Conservation (phyloP, 495 filamentous ascomycete species). For the Penicillium odoratum region DNA sequence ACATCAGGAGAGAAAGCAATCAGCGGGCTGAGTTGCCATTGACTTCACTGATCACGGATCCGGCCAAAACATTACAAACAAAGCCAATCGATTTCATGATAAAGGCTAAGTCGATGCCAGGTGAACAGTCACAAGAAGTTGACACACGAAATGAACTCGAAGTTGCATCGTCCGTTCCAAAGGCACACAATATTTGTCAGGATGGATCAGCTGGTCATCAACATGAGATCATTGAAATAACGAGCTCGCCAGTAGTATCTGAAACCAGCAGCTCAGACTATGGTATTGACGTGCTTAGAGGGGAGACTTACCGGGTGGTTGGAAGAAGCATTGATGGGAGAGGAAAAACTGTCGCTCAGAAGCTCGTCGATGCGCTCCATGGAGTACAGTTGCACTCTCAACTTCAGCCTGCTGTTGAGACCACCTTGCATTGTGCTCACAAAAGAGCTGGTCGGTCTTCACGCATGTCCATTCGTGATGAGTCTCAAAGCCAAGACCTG, state of each 20-base stretch:
- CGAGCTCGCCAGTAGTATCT: constrained; percentile 8
- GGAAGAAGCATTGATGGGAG: constrained; percentile 18
- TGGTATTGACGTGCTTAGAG: neutral
- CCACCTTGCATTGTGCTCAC: neutral
- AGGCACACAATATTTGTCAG: neutral
- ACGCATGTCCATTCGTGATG: neutral
- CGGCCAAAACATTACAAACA: neutral
- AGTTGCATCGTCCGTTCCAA: neutral
- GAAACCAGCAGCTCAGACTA: neutral
- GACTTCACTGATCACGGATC: neutral
- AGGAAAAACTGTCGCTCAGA: constrained; percentile 29
- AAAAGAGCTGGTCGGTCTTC: neutral
- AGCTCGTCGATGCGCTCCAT: constrained; percentile 29
- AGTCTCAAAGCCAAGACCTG: neutral
- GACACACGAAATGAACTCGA: neutral
- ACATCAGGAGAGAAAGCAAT: neutral
- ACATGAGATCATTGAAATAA: constrained; percentile 10
- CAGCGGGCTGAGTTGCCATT: constrained; percentile 13
- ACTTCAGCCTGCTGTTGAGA: neutral
- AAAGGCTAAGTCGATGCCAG: neutral
- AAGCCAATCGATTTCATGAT: neutral
- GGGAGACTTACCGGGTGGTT: neutral
- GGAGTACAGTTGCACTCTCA: constrained; percentile 4
- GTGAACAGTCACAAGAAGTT: neutral
- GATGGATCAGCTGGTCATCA: neutral